Conservation (phyloP, 1,284 basidiomycete genomes). For the Phellinidium pouzarii region DNA sequence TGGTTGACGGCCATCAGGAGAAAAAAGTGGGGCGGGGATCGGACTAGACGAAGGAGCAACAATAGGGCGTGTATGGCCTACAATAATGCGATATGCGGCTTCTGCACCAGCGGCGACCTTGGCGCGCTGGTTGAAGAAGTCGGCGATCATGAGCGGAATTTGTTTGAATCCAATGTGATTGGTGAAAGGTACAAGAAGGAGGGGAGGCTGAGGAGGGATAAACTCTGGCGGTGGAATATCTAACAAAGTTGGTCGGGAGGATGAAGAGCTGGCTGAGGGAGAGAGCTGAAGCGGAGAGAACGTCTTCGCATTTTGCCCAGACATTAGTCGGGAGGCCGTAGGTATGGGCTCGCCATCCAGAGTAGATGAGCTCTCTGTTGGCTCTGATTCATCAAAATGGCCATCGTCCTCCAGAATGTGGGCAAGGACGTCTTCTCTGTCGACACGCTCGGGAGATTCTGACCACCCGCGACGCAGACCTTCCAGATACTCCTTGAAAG, state of each 20-base stretch:
- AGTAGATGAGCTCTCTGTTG: constrained; percentile 26
- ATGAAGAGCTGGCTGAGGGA: constrained; percentile 23
- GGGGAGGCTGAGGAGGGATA: constrained; percentile 75
- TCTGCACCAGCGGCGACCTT: constrained; percentile 77
- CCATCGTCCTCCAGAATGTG: constrained; percentile 65
- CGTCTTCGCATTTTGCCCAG: constrained; percentile 32
- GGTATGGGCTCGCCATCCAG: constrained; percentile 32
- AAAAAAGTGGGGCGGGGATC: constrained; percentile 22
- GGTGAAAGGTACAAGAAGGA: constrained; percentile 83
- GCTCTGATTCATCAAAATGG: constrained; percentile 60
- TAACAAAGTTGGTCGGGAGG: constrained; percentile 25
- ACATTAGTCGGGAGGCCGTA: constrained; percentile 34
- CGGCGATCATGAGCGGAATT: constrained; percentile 85
- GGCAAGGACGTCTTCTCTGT: constrained; percentile 73
- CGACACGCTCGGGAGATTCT: constrained; percentile 61
- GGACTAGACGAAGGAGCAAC: constrained; percentile 30
- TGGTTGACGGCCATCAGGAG: constrained; percentile 24
- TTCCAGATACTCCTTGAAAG: constrained; percentile 91
- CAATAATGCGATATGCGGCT: constrained; percentile 72
- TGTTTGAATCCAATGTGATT: constrained; percentile 84
- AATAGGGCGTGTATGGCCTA: constrained; percentile 61
- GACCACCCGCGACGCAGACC: constrained; percentile 85
- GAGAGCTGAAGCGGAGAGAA: constrained; percentile 37
- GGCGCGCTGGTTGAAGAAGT: constrained; percentile 88
- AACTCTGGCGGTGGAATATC: constrained; percentile 41